These are phyloP conservation scores for Gossypium schwendimanii DNA, from an alignment of 441 rosid genomes.

Conservation along the genomic window DNA sequence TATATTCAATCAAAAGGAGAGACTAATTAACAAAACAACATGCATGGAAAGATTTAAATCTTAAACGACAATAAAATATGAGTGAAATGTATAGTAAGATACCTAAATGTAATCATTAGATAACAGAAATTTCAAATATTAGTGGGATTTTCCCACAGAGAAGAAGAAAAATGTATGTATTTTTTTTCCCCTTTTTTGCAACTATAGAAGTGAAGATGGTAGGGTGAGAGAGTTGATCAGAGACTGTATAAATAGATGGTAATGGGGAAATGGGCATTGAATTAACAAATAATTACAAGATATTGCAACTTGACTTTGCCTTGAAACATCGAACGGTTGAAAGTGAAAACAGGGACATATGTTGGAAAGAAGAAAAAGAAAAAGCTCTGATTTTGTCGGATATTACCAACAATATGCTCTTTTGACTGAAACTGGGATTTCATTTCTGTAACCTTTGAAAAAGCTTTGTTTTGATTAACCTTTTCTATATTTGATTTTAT, in stretches of 20 bases:
- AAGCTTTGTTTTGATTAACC: slow-evolving; percentile 13
- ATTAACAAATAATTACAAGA: slow-evolving; percentile 30
- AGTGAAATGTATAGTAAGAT: slow-evolving; percentile 20
- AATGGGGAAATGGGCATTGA: slow-evolving; percentile 19
- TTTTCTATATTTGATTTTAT: background rate
- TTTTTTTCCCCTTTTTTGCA: background rate
- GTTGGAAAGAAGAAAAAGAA: slow-evolving; percentile 26
- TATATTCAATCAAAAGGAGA: background rate
- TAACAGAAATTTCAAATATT: slow-evolving; percentile 6
- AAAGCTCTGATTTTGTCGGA: slow-evolving; percentile 46
- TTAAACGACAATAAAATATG: background rate
- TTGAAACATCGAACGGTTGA: slow-evolving; percentile 25
- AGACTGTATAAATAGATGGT: slow-evolving; percentile 48
- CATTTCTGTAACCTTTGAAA: slow-evolving; percentile 43
- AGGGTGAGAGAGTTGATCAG: slow-evolving; percentile 6
- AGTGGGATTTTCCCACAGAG: background rate
- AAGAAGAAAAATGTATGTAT: background rate
- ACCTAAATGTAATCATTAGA: slow-evolving; percentile 30
- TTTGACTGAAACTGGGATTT: slow-evolving; percentile 38
- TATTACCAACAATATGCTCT: slow-evolving; percentile 35
- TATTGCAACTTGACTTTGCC: slow-evolving; percentile 35
- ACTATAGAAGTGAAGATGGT: background rate
- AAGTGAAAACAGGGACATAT: slow-evolving; percentile 35
- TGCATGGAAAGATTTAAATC: background rate
- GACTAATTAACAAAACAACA: background rate